These are phyloP conservation scores for Colletotrichum noveboracense DNA, from an alignment of 2,329 filamentous ascomycete species.

Conservation along the genomic window DNA sequence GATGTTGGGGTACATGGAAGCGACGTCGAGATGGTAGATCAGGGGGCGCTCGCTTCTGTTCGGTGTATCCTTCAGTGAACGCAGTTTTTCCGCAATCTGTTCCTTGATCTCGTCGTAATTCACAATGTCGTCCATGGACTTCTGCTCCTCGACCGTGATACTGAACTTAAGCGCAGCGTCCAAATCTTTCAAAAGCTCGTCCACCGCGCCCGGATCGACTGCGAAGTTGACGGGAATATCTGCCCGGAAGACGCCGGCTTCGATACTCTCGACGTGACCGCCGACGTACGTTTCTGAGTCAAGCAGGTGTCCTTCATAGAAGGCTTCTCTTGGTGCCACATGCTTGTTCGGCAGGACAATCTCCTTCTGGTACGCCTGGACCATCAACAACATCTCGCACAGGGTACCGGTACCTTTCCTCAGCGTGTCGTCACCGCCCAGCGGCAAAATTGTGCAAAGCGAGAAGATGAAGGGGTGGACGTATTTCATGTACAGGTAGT, in stretches of 20 bases:
- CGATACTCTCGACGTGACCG: conserved; percentile 98
- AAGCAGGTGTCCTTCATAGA: conserved; percentile 95
- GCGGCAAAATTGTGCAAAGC: conserved; percentile 91
- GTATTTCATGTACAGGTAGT: conserved; percentile 99
- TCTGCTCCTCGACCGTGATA: conserved; percentile 83
- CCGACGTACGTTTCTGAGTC: conserved; percentile 98
- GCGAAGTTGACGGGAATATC: conserved; percentile 96
- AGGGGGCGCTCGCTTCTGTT: conserved; percentile 85
- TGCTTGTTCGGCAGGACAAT: conserved; percentile 98
- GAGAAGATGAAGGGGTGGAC: conserved; percentile 99
- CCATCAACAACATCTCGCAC: conserved; percentile 99
- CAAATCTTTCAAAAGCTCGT: conserved; percentile 85
- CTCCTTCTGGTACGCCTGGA: conserved; percentile 90
- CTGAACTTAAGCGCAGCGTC: conserved; percentile 91
- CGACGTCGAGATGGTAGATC: conserved; percentile 98
- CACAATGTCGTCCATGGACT: conserved; percentile 76
- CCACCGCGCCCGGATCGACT: conserved; percentile 86
- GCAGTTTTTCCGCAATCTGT: conserved; percentile 76
- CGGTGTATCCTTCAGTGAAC: conserved; percentile 78
- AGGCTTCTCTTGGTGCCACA: conserved; percentile 85
- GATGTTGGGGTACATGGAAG: conserved; percentile 99
- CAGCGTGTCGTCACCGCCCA: conserved; percentile 90
- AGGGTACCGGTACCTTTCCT: conserved; percentile 96
- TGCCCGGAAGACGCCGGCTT: conserved; percentile 93
- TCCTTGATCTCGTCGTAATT: conserved; percentile 86